Percentiles rank a stretch among this genome's conserved stretches.
Evolutionary conservation across 2,329 filamentous ascomycete species (phyloP).

Genomic region (Davidsoniella virescens): DNA sequence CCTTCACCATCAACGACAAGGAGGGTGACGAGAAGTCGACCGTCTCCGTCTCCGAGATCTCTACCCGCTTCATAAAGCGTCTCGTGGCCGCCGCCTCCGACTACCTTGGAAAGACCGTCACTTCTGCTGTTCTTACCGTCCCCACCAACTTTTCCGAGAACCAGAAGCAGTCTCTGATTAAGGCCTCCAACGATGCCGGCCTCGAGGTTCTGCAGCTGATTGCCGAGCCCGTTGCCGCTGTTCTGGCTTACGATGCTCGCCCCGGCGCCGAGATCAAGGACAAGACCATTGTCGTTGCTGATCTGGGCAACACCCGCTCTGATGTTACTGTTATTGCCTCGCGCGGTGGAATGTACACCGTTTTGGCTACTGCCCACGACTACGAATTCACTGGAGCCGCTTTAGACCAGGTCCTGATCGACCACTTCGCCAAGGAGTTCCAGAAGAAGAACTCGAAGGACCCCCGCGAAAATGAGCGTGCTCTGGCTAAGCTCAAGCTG

Average conservation of each 20-base stretch:
- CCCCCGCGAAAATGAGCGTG: constrained; percentile 63
- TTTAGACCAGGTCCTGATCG: constrained; percentile 79
- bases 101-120: constrained; percentile 84
- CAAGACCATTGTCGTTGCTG: constrained; percentile 82
- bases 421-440: constrained; percentile 98
- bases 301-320: constrained; percentile 81
- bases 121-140: constrained; percentile 84
- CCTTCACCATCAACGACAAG: constrained; percentile 68
- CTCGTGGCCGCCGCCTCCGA: constrained; percentile 73
- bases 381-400: constrained; percentile 80
- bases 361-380: constrained; percentile 85
- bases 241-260: constrained; percentile 81
- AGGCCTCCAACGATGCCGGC: constrained; percentile 63
- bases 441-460: constrained; percentile 90
- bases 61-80: constrained; percentile 70
- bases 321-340: constrained; percentile 84
- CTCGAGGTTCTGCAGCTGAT: constrained; percentile 88
- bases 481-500: constrained; percentile 79
- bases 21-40: constrained; percentile 39
- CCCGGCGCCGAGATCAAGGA: constrained; percentile 59
- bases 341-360: constrained; percentile 88
- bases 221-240: constrained; percentile 73
- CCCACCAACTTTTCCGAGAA: constrained; percentile 85
- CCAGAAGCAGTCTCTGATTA: constrained; percentile 66
- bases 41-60: constrained; percentile 62